Conservation (phyloP, 768 basidiomycete genomes). For the Russula ochroleuca region DNA sequence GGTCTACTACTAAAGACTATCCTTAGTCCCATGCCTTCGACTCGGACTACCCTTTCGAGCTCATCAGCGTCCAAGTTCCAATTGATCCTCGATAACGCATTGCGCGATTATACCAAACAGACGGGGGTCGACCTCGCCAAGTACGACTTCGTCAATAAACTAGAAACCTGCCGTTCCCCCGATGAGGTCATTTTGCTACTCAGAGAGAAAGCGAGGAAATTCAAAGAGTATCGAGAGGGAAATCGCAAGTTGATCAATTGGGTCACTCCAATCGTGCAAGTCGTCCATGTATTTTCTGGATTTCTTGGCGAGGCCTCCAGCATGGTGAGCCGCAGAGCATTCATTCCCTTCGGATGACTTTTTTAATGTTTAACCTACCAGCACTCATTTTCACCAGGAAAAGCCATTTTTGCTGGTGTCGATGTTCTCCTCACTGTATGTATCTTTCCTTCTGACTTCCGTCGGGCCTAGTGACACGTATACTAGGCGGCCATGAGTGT, state of each 20-base stretch:
- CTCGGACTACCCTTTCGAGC: not conserved
- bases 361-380: not conserved
- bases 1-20: not conserved
- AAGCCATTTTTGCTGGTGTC: slow-evolving; percentile 13
- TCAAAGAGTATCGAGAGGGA: slow-evolving; percentile 14
- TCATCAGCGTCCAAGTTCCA: not conserved
- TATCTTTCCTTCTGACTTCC: not conserved
- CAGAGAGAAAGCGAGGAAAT: slow-evolving; percentile 3
- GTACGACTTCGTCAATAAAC: not conserved
- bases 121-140: slow-evolving; percentile 11
- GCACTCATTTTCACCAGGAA: not conserved
- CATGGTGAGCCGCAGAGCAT: not conserved
- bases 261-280: slow-evolving; percentile 4
- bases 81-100: not conserved
- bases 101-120: slow-evolving; percentile 8
- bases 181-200: slow-evolving; percentile 1
- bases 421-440: slow-evolving; percentile 11
- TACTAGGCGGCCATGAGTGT: slow-evolving; percentile 1
- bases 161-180: slow-evolving; percentile 3
- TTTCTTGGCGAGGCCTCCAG: not conserved
- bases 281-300: slow-evolving; percentile 5
- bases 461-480: not conserved
- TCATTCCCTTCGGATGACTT: not conserved
- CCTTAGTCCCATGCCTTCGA: not conserved
- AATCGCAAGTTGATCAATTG: slow-evolving; percentile 11